A percentile compares a stretch with the other conserved stretches of the same genome.
phyloP scores from a whole-genome alignment of 768 basidiomycete species.

The Neoboletus brunneissimus region DNA sequence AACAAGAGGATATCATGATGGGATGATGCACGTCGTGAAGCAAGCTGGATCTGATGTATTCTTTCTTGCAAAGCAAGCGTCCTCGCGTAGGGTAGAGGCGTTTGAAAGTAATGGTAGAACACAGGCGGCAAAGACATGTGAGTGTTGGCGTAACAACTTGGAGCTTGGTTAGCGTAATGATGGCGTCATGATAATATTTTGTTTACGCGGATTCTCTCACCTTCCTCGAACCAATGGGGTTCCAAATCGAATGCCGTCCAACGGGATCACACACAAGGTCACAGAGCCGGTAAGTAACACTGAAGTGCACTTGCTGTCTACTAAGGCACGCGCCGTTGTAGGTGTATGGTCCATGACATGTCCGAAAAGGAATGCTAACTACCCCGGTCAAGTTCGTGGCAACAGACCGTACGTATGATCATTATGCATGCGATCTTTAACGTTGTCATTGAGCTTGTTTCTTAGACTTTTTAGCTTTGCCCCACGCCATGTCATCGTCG shows the following conservation, averaged over 20 bases:
- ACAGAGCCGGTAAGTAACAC: neutral
- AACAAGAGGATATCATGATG: conserved; percentile 68
- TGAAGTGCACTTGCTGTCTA: neutral
- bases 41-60: conserved; percentile 65
- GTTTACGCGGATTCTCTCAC: neutral
- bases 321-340: neutral
- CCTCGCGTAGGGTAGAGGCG: conserved; percentile 73
- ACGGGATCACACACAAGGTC: neutral
- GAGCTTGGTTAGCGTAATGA: neutral
- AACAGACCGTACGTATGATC: neutral
- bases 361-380: conserved; percentile 1
- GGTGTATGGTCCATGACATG: neutral
- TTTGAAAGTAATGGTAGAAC: conserved; percentile 71
- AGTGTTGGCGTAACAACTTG: neutral
- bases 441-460: conserved; percentile 4
- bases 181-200: neutral
- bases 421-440: neutral
- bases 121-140: conserved; percentile 52
- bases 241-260: neutral
- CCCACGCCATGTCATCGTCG: conserved; percentile 30
- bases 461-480: conserved; percentile 9
- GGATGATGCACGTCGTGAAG: conserved; percentile 45
- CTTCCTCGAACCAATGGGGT: neutral
- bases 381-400: neutral
- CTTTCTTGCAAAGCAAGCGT: conserved; percentile 70